Conservation (phyloP, 352 stramenopile genomes). For the Pythium phragmiticola region DNA sequence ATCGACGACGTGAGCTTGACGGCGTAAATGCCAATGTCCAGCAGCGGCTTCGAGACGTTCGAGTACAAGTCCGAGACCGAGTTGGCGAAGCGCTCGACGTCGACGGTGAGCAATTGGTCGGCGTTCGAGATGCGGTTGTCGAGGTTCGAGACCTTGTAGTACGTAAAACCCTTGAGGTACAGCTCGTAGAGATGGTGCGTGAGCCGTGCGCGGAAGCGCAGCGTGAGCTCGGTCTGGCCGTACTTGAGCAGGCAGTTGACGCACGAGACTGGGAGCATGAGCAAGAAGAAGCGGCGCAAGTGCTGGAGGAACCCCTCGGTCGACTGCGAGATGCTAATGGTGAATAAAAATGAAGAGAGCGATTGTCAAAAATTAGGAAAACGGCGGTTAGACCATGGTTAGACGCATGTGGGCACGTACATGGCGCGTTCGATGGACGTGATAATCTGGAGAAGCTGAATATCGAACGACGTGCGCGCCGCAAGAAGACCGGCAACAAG, state of each 20-base stretch:
- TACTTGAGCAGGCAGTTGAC: conserved; percentile 85
- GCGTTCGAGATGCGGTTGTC: conserved; percentile 87
- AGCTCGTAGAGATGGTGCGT: conserved; percentile 80
- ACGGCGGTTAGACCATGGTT: no score
- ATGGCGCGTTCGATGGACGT: conserved; percentile 77
- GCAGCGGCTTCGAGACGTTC: conserved; percentile 84
- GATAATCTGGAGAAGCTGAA: conserved; percentile 72
- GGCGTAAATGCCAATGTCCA: conserved; percentile 83
- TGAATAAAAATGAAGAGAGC: conserved; percentile 1
- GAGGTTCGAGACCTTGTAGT: conserved; percentile 91
- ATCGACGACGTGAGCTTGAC: conserved; percentile 69
- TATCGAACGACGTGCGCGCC: conserved; percentile 76
- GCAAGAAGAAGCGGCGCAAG: conserved; percentile 67
- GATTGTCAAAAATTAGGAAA: no score
- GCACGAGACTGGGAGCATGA: conserved; percentile 78
- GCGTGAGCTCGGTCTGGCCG: conserved; percentile 72
- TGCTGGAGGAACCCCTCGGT: conserved; percentile 58
- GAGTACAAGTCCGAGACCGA: conserved; percentile 87
- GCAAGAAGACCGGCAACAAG: conserved; percentile 62
- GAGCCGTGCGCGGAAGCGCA: conserved; percentile 82
- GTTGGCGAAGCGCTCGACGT: conserved; percentile 83
- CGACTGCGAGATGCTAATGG: conserved; percentile 63
- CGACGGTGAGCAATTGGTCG: conserved; percentile 84
- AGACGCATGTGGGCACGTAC: conserved; percentile 26
- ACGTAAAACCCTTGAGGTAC: conserved; percentile 88